These are phyloP conservation scores for Pouteria glomerata DNA, from an alignment of 148 eudicot genomes.

Conservation along the genomic window DNA sequence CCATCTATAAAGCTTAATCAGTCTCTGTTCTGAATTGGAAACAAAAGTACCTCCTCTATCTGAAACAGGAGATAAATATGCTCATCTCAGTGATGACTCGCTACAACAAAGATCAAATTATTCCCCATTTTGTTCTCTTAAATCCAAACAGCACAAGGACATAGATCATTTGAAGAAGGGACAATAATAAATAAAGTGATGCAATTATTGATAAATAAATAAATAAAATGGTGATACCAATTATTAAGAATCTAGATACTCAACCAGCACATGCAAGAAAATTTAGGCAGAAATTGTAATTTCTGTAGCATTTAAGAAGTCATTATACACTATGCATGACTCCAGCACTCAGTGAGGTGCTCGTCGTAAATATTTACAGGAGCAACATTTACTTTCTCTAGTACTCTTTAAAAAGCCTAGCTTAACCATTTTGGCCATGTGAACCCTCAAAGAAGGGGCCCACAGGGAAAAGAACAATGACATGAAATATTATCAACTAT, in stretches of 20 bases:
- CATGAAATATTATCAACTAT: not conserved
- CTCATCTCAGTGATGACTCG: too few species aligned
- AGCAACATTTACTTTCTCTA: not conserved
- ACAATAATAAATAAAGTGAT: too few species aligned
- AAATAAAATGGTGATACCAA: not conserved
- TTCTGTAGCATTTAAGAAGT: not conserved
- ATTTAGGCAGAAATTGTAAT: too few species aligned
- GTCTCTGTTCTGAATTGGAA: slow-evolving; percentile 3
- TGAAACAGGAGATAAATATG: too few species aligned
- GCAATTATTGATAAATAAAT: not conserved
- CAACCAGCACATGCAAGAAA: too few species aligned
- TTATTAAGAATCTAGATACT: not conserved
- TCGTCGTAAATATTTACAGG: not conserved
- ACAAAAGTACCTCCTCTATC: slow-evolving; percentile 2
- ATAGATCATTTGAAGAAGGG: too few species aligned
- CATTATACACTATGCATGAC: not conserved
- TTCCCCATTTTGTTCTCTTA: not conserved
- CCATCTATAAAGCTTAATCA: slow-evolving; percentile 15
- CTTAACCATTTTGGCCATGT: too few species aligned
- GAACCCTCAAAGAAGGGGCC: not conserved
- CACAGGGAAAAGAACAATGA: not conserved
- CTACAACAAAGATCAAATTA: not conserved
- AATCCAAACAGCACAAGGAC: too few species aligned
- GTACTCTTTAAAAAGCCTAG: not conserved
- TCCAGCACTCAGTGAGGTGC: not conserved